These are phyloP conservation scores for Brassica carinata DNA, from an alignment of 345 rosid genomes.

Conservation along the genomic window DNA sequence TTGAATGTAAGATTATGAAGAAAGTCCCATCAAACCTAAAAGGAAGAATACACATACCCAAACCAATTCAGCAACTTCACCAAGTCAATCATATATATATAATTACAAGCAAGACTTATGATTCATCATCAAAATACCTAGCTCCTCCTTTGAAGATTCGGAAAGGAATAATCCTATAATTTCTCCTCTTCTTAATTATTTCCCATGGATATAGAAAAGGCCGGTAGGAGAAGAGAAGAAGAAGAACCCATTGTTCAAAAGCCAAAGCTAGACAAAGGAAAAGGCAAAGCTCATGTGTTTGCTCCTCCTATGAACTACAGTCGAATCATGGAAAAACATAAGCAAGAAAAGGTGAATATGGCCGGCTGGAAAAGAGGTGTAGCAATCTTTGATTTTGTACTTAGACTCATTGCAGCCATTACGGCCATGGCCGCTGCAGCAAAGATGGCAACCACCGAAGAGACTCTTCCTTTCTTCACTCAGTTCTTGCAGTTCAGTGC, in stretches of 20 bases:
- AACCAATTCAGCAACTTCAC: conserved; percentile 41
- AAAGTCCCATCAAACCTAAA: conserved; percentile 20
- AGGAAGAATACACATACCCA: not conserved
- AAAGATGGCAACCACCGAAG: conserved; percentile 70
- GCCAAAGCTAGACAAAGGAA: conserved; percentile 41
- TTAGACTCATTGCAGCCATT: conserved; percentile 64
- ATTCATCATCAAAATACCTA: conserved; percentile 8
- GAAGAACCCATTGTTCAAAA: conserved; percentile 42
- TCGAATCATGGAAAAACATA: conserved; percentile 32
- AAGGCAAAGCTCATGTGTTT: conserved; percentile 45
- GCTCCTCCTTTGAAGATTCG: conserved; percentile 1
- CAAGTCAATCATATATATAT: conserved; percentile 31
- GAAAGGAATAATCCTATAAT: not conserved
- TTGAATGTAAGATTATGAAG: conserved; percentile 17
- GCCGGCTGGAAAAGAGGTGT: conserved; percentile 59
- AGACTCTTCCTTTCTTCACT: conserved; percentile 90
- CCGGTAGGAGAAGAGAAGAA: conserved; percentile 39
- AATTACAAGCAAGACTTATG: conserved; percentile 7
- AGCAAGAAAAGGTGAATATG: conserved; percentile 26
- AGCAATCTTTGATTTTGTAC: conserved; percentile 67
- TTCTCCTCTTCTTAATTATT: conserved; percentile 4
- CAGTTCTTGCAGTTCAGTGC: conserved; percentile 93
- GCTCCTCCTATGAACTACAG: conserved; percentile 41
- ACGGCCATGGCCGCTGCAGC: conserved; percentile 66
- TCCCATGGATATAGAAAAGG: conserved; percentile 41